Percentiles rank a stretch among this genome's conserved stretches.
These are phyloP conservation scores for Candida odintsovae DNA, from an alignment of 805 yeast genomes.

Conservation along the genomic window DNA sequence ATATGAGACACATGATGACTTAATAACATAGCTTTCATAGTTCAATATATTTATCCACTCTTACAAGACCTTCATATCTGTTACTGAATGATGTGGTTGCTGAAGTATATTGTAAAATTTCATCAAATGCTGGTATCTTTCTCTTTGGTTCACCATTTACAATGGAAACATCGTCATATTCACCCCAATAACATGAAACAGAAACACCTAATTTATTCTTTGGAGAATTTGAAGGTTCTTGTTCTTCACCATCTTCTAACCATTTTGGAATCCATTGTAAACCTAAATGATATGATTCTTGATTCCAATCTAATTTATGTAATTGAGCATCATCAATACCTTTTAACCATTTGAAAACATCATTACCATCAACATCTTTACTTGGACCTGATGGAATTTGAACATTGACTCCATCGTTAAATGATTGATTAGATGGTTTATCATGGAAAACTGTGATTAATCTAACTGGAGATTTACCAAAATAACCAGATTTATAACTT, in stretches of 20 bases:
- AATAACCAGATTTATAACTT: conserved; percentile 27
- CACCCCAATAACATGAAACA: conserved; percentile 76
- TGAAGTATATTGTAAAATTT: conserved; percentile 64
- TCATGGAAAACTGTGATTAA: conserved; percentile 48
- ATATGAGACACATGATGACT: conserved; percentile 1
- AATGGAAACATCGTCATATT: conserved; percentile 43
- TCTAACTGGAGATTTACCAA: conserved; percentile 55
- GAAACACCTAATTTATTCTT: conserved; percentile 43
- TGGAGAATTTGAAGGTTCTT: conserved; percentile 24
- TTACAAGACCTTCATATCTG: conserved; percentile 60
- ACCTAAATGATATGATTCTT: conserved; percentile 48
- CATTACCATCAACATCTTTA: conserved; percentile 34
- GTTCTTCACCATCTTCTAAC: conserved; percentile 30
- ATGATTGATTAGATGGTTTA: conserved; percentile 6
- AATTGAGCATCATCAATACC: conserved; percentile 65
- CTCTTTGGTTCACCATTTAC: conserved; percentile 33
- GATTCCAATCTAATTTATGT: conserved; percentile 60
- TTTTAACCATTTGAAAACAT: conserved; percentile 43
- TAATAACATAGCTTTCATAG: conserved; percentile 22
- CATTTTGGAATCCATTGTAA: conserved; percentile 73
- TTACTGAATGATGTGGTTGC: conserved; percentile 60
- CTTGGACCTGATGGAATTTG: conserved; percentile 21
- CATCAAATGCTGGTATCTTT: conserved; percentile 66
- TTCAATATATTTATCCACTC: conserved; percentile 44
- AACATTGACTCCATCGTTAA: background rate